Evolutionary conservation across 257 asterid genomes (phyloP), one percentile per base, ranked within the genome.

Genomic region (Solanum appendiculatum): DNA sequence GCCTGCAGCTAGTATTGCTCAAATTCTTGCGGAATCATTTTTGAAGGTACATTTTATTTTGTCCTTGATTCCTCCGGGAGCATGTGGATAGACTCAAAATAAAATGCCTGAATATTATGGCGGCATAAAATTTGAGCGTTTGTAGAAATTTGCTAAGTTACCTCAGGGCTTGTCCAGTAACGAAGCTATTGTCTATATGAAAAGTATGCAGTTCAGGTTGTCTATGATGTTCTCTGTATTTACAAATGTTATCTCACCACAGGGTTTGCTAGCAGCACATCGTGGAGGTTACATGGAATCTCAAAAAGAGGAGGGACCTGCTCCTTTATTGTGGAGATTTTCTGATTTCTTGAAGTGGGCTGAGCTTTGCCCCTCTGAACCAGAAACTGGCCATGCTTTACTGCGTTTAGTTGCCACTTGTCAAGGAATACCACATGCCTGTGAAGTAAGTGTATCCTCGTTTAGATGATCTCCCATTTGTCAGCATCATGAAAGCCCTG

Each of bases 221-320:
- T 51, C 1, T 44, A 63, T 42, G 31, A 46, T 42, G 7, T 87
- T 82, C 39, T 44, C 83, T 44, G 83, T 36, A 82, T 78, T 33
- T 87, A 37, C 34, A 51, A 69, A 63, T 70, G 37, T 64, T 68
- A 39, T 83, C 39, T 86, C 85, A 15, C 82, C 86, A 37, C 93
- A 97, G 99, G 99, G 99, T 89, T 91, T 97, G 86, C 91, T 97
- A 91, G 99, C 99, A 48, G 99, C 99, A 86, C 99, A 97, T 92
- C 99, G 99, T 92, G 99, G 99, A 86, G 99, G 99, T 80, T 97
- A 97, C 89, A 97, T 97, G 96, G 99, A 97, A 84, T 93, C 95
- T 83, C 99, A 97, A 92, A 97, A 94, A 93, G 99, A 97, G 66
- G 99, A 97, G 94, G 99, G 99, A 68, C 99, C 99, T 86, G 98